These are phyloP conservation scores for Grosmannia clavigera DNA, from an alignment of 2,329 filamentous ascomycete species.

Conservation along the genomic window DNA sequence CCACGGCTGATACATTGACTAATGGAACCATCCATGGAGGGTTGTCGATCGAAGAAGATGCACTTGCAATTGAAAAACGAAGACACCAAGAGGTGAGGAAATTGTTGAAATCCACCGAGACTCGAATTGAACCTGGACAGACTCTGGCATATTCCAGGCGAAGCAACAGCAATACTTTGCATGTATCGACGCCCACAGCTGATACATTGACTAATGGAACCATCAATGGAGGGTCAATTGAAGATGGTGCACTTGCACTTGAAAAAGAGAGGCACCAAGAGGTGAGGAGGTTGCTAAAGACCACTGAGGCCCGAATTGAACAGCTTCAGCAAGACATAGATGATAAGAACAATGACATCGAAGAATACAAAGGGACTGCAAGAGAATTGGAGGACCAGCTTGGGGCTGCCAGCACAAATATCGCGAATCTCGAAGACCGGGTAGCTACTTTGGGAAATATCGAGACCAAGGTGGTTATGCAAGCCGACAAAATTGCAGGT, in stretches of 20 bases:
- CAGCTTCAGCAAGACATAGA: neutral
- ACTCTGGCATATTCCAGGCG: neutral
- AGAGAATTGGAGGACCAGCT: neutral
- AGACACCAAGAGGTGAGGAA: neutral
- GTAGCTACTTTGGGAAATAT: neutral
- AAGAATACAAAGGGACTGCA: neutral
- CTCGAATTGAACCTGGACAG: neutral
- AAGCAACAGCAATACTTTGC: neutral
- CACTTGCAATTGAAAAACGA: neutral
- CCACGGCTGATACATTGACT: too few species aligned
- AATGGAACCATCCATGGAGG: too few species aligned
- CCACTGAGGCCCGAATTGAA: neutral
- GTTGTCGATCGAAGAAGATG: neutral
- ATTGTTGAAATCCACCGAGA: neutral
- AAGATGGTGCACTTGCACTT: neutral
- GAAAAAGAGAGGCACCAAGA: neutral
- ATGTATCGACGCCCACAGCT: neutral
- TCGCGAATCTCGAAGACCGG: neutral
- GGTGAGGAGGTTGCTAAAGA: neutral
- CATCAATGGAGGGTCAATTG: neutral
- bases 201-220: too few species aligned
- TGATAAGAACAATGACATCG: neutral
- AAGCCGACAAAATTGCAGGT: neutral
- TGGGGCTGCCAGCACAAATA: neutral
- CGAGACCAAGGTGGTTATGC: neutral